These are phyloP conservation scores for Russula earlei DNA, from an alignment of 768 basidiomycete species.

Conservation along the genomic window DNA sequence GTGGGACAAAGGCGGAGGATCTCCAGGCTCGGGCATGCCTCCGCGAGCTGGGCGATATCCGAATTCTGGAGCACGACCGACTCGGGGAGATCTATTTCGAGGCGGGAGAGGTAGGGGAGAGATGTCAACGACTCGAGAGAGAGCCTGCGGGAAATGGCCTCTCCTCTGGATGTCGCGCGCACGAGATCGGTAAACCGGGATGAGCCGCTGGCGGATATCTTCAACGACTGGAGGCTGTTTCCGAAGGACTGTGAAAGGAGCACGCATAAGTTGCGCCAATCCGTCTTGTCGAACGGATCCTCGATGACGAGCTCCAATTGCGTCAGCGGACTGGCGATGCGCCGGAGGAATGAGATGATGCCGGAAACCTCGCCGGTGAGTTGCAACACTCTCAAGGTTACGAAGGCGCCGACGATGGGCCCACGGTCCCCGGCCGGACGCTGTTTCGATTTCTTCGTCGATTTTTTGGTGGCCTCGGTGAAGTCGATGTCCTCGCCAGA, in stretches of 20 bases:
- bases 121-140: slow-evolving; percentile 48
- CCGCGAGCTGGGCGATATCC: slow-evolving; percentile 51
- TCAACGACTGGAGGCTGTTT: slow-evolving; percentile 47
- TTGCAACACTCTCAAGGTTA: slow-evolving; percentile 47
- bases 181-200: slow-evolving; percentile 77
- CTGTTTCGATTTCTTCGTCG: slow-evolving; percentile 41
- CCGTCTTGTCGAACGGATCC: slow-evolving; percentile 63
- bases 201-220: slow-evolving; percentile 55
- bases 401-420: slow-evolving; percentile 46
- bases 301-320: slow-evolving; percentile 69
- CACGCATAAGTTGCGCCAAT: slow-evolving; percentile 65
- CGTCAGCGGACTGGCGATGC: slow-evolving; percentile 54
- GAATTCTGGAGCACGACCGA: slow-evolving; percentile 54
- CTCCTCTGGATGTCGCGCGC: slow-evolving; percentile 59
- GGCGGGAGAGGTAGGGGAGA: slow-evolving; percentile 46
- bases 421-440: slow-evolving; percentile 37
- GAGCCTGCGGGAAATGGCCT: slow-evolving; percentile 49
- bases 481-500: slow-evolving; percentile 73
- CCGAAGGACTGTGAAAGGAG: slow-evolving; percentile 56
- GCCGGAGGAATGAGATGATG: slow-evolving; percentile 62
- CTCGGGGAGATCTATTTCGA: slow-evolving; percentile 74
- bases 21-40: slow-evolving; percentile 60
- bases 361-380: slow-evolving; percentile 64
- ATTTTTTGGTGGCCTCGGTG: slow-evolving; percentile 63
- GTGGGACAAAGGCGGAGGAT: slow-evolving; percentile 57